phyloP scores from a whole-genome alignment of 495 filamentous ascomycete species.

The Cairneyella variabilis region DNA sequence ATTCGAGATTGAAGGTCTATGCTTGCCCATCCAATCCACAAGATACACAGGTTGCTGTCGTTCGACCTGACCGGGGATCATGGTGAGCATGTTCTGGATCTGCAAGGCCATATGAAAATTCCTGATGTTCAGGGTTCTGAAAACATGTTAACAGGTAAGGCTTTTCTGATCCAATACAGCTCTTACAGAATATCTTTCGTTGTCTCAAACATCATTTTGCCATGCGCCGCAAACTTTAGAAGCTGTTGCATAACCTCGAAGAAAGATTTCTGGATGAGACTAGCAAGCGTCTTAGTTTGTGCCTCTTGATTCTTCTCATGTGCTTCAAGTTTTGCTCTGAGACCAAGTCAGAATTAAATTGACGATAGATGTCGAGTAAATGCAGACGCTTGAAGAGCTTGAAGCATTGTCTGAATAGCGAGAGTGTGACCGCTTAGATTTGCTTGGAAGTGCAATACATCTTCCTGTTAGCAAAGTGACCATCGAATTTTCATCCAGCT shows the following conservation, averaged over 20 bases:
- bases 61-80: background rate
- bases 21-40: background rate
- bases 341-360: background rate
- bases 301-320: background rate
- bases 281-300: background rate
- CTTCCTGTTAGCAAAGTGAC: constrained; percentile 25
- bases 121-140: background rate
- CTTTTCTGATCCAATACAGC: too few species aligned
- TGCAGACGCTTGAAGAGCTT: background rate
- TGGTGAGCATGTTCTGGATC: background rate
- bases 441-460: constrained; percentile 25
- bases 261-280: background rate
- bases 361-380: too few species aligned
- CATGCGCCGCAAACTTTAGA: background rate
- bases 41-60: background rate
- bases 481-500: constrained; percentile 24
- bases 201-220: background rate
- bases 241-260: background rate
- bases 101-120: background rate
- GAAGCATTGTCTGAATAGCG: constrained; percentile 14
- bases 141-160: background rate
- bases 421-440: constrained; percentile 23
- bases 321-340: background rate
- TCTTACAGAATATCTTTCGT: background rate
- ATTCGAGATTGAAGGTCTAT: background rate